Conservation (phyloP, 805 yeast species). For the Peterozyma xylosa region DNA sequence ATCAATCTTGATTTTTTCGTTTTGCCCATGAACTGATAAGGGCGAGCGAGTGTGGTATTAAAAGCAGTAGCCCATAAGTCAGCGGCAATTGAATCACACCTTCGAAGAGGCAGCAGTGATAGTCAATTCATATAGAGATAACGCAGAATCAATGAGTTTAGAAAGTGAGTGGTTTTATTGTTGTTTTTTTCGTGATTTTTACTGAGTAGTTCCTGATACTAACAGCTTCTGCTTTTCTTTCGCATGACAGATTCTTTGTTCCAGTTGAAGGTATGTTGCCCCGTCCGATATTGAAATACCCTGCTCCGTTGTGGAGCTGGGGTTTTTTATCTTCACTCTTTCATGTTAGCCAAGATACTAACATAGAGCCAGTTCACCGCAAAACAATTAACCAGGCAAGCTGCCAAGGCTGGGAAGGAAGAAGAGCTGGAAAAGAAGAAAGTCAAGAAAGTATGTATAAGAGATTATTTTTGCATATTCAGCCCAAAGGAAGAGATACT, state of each 20-base stretch:
- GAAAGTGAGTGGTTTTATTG: too few species aligned
- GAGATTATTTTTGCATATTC: neutral
- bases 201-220: too few species aligned
- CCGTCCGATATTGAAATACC: neutral
- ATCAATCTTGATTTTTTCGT: too few species aligned
- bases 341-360: neutral
- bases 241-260: constrained; percentile 47
- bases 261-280: constrained; percentile 42
- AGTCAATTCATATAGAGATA: too few species aligned
- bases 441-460: constrained; percentile 53
- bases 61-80: too few species aligned
- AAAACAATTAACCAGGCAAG: constrained; percentile 85
- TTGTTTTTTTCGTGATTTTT: too few species aligned
- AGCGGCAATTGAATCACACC: too few species aligned
- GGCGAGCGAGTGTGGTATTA: too few species aligned
- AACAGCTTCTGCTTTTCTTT: neutral
- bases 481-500: neutral
- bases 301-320: neutral
- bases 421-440: constrained; percentile 81
- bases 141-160: too few species aligned
- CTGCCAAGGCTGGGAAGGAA: constrained; percentile 85
- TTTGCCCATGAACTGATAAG: too few species aligned
- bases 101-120: too few species aligned
- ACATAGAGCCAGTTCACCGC: constrained; percentile 62
- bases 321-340: too few species aligned